Percentiles rank a stretch among this genome's conserved stretches.
These are phyloP conservation scores for Coffea humblotiana DNA, from an alignment of 305 asterid species.

Conservation along the genomic window DNA sequence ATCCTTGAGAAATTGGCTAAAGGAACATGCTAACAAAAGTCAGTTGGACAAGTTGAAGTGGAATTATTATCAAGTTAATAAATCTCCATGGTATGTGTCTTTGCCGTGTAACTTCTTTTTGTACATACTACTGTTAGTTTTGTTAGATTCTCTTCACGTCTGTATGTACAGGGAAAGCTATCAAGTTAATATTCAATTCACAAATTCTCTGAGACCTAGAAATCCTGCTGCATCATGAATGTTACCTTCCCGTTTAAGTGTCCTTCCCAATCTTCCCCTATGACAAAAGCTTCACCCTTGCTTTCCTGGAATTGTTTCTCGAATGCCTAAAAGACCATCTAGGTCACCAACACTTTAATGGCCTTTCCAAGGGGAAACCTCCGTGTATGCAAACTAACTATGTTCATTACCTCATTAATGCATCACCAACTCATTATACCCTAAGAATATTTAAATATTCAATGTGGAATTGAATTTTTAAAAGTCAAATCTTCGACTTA, in stretches of 20 bases:
- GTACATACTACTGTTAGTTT: slow-evolving; percentile 12
- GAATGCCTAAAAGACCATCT: neutral
- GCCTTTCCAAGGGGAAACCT: neutral
- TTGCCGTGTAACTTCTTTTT: slow-evolving; percentile 1
- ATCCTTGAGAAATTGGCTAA: slow-evolving; percentile 82
- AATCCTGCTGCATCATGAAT: neutral
- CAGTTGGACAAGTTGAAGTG: slow-evolving; percentile 71
- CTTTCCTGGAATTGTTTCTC: neutral
- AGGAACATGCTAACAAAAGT: slow-evolving; percentile 65
- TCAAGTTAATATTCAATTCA: too few relatives aligned
- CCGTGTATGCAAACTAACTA: neutral
- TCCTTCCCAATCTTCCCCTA: neutral
- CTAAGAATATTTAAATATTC: neutral
- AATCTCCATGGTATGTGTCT: slow-evolving; percentile 79
- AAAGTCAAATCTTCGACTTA: neutral
- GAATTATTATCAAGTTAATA: slow-evolving; percentile 80
- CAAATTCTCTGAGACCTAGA: neutral
- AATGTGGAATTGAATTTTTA: too few relatives aligned
- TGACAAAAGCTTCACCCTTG: neutral
- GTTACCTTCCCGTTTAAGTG: neutral
- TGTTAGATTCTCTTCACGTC: slow-evolving; percentile 6
- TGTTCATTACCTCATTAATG: too few relatives aligned
- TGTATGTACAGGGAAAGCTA: neutral
- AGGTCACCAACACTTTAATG: neutral
- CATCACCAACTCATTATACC: neutral